Conservation (phyloP, 768 basidiomycete species). For the Fistulinella prunicolor region DNA sequence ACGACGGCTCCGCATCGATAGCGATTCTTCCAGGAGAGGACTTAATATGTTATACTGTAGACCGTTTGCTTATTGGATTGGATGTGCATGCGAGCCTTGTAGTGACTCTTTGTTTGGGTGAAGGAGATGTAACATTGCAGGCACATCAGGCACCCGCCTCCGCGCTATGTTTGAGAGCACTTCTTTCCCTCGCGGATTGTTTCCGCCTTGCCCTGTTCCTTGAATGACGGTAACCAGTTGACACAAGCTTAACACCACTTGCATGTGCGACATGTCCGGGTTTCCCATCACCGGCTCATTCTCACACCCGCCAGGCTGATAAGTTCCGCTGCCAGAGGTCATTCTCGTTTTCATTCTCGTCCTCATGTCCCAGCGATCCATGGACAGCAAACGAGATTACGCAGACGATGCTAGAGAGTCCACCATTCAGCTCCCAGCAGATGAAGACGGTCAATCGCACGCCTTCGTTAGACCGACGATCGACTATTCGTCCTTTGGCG, state of each 20-base stretch:
- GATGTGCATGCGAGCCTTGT: background rate
- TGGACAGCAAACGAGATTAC: slow-evolving; percentile 24
- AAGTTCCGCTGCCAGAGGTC: slow-evolving; percentile 2
- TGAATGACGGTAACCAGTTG: background rate
- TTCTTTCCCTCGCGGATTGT: background rate
- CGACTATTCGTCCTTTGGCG: slow-evolving; percentile 55
- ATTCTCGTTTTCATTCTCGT: background rate
- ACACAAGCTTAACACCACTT: slow-evolving; percentile 16
- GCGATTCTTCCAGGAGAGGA: slow-evolving; percentile 87
- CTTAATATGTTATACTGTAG: slow-evolving; percentile 30
- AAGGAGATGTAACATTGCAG: background rate
- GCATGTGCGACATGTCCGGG: background rate
- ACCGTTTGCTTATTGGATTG: slow-evolving; percentile 7
- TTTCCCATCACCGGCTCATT: slow-evolving; percentile 4
- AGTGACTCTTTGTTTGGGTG: background rate
- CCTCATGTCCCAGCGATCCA: slow-evolving; percentile 16
- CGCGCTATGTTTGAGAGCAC: background rate
- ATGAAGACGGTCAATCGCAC: background rate
- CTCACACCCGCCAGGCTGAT: slow-evolving; percentile 8
- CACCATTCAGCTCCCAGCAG: background rate
- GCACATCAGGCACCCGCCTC: slow-evolving; percentile 2
- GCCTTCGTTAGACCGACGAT: slow-evolving; percentile 52
- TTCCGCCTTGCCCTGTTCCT: background rate
- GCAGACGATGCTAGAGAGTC: slow-evolving; percentile 12
- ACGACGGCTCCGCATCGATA: slow-evolving; percentile 26